These are phyloP conservation scores for Metschnikowia bowlesiae DNA, from an alignment of 805 yeast species.

Conservation along the genomic window DNA sequence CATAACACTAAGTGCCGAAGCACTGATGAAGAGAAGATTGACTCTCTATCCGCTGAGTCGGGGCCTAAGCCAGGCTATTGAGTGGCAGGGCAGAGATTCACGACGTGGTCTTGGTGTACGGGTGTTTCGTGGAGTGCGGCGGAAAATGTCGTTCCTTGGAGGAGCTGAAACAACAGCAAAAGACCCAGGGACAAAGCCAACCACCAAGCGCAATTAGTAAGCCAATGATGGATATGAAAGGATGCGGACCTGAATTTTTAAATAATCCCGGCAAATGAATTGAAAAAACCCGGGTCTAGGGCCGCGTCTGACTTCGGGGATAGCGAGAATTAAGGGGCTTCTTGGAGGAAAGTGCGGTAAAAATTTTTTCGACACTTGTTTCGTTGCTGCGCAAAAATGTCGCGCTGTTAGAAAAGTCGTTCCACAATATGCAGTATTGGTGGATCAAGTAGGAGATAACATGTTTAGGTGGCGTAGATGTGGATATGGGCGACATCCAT, in stretches of 20 bases:
- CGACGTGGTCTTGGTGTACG: conserved; percentile 17
- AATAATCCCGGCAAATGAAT: background rate
- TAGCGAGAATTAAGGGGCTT: conserved; percentile 10
- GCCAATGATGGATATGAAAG: background rate
- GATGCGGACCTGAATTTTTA: background rate
- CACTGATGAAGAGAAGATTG: conserved; percentile 3
- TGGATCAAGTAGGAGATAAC: background rate
- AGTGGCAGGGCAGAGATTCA: background rate
- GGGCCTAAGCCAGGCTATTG: background rate
- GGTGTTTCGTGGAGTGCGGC: conserved; percentile 19
- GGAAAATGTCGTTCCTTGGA: conserved; percentile 18
- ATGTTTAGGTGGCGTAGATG: background rate
- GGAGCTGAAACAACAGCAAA: conserved; percentile 9
- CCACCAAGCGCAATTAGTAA: background rate
- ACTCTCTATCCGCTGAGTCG: conserved; percentile 1
- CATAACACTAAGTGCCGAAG: conserved; percentile 23
- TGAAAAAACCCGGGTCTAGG: conserved; percentile 2
- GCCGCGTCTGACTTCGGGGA: background rate
- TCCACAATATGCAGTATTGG: background rate
- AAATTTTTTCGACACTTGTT: conserved; percentile 10
- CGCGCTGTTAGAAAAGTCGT: conserved; percentile 8
- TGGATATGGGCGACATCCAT: background rate
- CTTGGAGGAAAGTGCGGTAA: conserved; percentile 15
- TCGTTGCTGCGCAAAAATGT: conserved; percentile 14
- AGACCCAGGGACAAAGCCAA: conserved; percentile 1